Percentiles rank a stretch among this genome's conserved stretches.
These are phyloP conservation scores for Ceratocystis harringtonii DNA, from an alignment of 2,329 filamentous ascomycete genomes.

Conservation along the genomic window DNA sequence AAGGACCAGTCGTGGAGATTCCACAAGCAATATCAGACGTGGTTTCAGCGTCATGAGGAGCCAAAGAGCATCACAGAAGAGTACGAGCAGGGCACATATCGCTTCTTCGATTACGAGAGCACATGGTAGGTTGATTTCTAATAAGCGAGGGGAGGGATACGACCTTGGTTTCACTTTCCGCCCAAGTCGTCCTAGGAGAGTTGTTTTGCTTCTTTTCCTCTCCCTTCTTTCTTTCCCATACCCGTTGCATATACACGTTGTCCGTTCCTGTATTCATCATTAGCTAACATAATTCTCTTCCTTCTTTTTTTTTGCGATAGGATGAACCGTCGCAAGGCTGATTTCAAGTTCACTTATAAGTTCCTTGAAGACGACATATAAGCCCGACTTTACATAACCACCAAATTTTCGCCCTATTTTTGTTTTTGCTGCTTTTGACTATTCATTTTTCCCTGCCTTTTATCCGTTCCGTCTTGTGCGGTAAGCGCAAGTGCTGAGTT, in stretches of 20 bases:
- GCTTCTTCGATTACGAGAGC: slow-evolving; percentile 98
- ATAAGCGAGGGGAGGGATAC: not conserved
- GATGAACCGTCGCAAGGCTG: slow-evolving; percentile 97
- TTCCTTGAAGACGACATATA: slow-evolving; percentile 87
- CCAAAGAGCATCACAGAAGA: slow-evolving; percentile 98
- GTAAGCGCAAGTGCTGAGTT: too few species aligned
- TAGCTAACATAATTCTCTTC: not conserved
- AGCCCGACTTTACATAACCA: not conserved
- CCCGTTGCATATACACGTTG: not conserved
- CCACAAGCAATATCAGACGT: slow-evolving; percentile 98
- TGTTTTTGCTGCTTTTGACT: not conserved
- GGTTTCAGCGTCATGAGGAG: slow-evolving; percentile 97
- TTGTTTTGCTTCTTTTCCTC: not conserved
- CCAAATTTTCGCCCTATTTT: not conserved
- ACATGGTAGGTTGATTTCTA: slow-evolving; percentile 58
- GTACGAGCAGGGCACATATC: slow-evolving; percentile 95
- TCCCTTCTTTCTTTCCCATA: not conserved
- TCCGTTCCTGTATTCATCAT: slow-evolving; percentile 17
- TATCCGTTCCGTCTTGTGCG: not conserved
- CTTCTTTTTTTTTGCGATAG: slow-evolving; percentile 33
- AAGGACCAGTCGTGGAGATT: slow-evolving; percentile 99
- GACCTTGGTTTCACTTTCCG: not conserved
- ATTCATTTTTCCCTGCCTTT: not conserved
- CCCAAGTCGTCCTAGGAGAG: too few species aligned
- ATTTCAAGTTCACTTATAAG: slow-evolving; percentile 97